Conservation (phyloP, 371 early-diverging fungal genomes). For the Mucor mucedo region DNA sequence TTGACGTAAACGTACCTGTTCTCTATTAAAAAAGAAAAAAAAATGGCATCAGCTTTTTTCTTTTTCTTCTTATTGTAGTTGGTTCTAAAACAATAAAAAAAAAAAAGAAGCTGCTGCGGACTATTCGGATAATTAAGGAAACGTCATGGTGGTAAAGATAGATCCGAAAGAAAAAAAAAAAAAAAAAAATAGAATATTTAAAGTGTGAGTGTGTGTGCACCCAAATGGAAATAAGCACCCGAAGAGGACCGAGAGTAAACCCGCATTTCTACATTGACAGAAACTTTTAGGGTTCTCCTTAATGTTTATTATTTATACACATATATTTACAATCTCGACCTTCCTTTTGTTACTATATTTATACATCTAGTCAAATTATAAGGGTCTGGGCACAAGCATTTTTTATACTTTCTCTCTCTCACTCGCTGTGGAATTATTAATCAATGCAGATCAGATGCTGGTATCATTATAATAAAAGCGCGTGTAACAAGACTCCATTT, state of each 20-base stretch:
- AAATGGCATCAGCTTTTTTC: constrained; percentile 3
- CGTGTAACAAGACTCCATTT: too few relatives aligned
- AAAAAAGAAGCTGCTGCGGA: constrained; percentile 5
- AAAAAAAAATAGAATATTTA: background rate
- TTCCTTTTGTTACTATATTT: too few relatives aligned
- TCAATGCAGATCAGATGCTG: too few relatives aligned
- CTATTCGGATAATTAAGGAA: constrained; percentile 20
- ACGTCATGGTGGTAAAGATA: constrained; percentile 22
- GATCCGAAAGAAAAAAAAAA: constrained; percentile 9
- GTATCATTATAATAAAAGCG: too few relatives aligned
- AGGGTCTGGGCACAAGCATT: background rate
- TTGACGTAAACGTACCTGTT: too few relatives aligned
- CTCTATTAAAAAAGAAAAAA: background rate
- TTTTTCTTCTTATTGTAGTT: background rate
- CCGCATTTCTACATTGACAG: constrained; percentile 6
- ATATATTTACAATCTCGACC: too few relatives aligned
- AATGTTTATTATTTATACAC: background rate
- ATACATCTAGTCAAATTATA: background rate
- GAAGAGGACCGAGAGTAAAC: constrained; percentile 25
- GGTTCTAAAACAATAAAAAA: too few relatives aligned
- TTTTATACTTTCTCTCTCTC: too few relatives aligned
- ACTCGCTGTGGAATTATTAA: too few relatives aligned
- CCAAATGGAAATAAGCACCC: constrained; percentile 19
- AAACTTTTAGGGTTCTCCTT: constrained; percentile 1
- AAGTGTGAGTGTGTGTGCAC: too few relatives aligned